Conservation (phyloP, 225 moss, liverwort and hornwort genomes). For the Sphagnum contortum region DNA sequence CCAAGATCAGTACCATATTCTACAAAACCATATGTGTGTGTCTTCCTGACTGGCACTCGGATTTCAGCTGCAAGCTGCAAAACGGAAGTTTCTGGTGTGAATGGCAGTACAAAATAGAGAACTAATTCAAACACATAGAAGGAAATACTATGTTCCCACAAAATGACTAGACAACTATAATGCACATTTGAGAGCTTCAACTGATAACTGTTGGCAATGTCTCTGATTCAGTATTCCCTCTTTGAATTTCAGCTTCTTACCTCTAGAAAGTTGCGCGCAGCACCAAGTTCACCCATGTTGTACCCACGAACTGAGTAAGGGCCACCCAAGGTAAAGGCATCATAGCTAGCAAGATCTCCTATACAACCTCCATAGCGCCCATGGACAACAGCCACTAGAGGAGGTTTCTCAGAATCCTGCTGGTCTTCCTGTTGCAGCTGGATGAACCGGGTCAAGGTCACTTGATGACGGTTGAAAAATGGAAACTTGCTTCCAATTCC, state of each 20-base stretch:
- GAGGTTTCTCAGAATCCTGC: constrained; percentile 56
- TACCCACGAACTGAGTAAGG: constrained; percentile 92
- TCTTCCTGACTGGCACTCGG: constrained; percentile 65
- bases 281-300: constrained; percentile 91
- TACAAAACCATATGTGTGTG: constrained; percentile 72
- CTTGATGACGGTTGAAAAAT: constrained; percentile 77
- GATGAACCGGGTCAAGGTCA: constrained; percentile 68
- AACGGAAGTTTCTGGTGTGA: neutral
- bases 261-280: constrained; percentile 70
- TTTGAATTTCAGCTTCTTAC: constrained; percentile 5
- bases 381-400: constrained; percentile 72
- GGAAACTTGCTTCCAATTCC: constrained; percentile 87
- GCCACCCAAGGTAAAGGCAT: constrained; percentile 80
- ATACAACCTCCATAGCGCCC: constrained; percentile 85
- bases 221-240: too few relatives aligned
- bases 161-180: neutral
- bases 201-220: too few relatives aligned
- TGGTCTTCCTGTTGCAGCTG: constrained; percentile 77
- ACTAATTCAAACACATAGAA: neutral
- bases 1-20: constrained; percentile 86
- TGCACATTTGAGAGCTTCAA: neutral
- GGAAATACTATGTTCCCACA: too few relatives aligned
- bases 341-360: constrained; percentile 87
- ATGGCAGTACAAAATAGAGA: neutral
- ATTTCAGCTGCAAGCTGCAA: constrained; percentile 69